Conservation (phyloP, 306 rosid species). For the Casuarina equisetifolia region DNA sequence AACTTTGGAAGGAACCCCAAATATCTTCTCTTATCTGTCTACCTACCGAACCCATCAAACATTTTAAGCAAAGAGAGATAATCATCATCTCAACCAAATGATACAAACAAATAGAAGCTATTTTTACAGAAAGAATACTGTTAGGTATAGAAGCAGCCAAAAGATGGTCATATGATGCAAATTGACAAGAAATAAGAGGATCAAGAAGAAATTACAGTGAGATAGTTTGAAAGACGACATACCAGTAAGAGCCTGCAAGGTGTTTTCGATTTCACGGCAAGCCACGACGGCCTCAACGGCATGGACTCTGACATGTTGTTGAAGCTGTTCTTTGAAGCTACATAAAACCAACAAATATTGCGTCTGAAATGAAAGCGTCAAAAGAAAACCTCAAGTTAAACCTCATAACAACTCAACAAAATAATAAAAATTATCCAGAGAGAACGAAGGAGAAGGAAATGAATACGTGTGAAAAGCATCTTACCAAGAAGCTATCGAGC, state of each 20-base stretch:
- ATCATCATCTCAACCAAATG: not conserved
- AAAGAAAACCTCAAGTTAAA: not conserved
- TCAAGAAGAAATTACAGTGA: not conserved
- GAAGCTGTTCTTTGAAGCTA: conserved; percentile 93
- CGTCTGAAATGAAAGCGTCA: conserved; percentile 42
- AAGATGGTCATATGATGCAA: not conserved
- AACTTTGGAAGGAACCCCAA: conserved; percentile 31
- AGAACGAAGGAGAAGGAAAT: not conserved
- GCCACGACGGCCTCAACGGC: conserved; percentile 99
- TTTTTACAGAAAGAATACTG: not conserved
- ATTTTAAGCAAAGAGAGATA: conserved; percentile 14
- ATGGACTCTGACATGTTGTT: conserved; percentile 93
- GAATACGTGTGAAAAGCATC: not conserved
- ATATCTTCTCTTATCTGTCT: conserved; percentile 20
- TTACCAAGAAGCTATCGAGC: conserved; percentile 83
- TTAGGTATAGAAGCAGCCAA: not conserved
- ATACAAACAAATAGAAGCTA: not conserved
- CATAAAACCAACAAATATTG: conserved; percentile 83
- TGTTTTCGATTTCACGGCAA: conserved; percentile 96
- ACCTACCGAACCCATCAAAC: conserved; percentile 33
- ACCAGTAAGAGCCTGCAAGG: conserved; percentile 96
- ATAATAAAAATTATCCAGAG: not conserved
- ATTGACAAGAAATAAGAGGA: not conserved
- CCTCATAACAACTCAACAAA: not conserved
- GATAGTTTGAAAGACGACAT: not conserved